Base-by-base conservation (phyloP, 768 basidiomycete species). In the Naematelia aurantialba region DNA sequence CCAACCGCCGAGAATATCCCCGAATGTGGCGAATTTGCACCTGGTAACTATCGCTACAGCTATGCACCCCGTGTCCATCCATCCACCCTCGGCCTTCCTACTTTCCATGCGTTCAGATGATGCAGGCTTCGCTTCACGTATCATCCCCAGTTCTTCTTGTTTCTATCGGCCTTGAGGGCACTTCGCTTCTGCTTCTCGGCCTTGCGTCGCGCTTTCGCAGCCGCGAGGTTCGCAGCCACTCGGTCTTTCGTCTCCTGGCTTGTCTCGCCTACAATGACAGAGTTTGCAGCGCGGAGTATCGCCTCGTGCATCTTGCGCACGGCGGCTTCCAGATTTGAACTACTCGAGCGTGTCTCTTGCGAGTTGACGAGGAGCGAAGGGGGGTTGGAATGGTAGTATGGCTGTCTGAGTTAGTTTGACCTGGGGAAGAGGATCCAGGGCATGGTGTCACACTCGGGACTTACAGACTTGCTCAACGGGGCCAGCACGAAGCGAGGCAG, bases 281-380 rank as follows among this genome's bases (percentile, higher is more conserved):
- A 58, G 21, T 50, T 13, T 0, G 62, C 70, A 0, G 72, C 56
- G 0, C 50, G 22, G n/a, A 59, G 2, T 12, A 76, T 68, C 1
- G 63, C 56, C 5, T 59, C 26, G 49, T 76, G 66, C 8, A 76
- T 59, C 2, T 67, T 59, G 2, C 14, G 13, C 17, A 72, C 13
- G 13, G 68, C 67, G 13, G 61, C 44, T 2, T 34, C 2, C 17
- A 64, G 61, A 46, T 76, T 76, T 42, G 63, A 56, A 5, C 63
- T 55, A 3, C 72, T 70, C 11, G 63, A 65, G 19, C 75, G 65
- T 19, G 68, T 59, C 4, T 46, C 25, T 44, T 73, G 72, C 25
- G 70, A 61, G 19, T 69, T 48, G 27, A 76, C 54, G 1, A 70
- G 67, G 21, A 76, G 34, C 3, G 65, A 59, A 5, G 70, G 72